phyloP scores from a whole-genome alignment of 768 basidiomycete species.

The Pleurotus sapidus region DNA sequence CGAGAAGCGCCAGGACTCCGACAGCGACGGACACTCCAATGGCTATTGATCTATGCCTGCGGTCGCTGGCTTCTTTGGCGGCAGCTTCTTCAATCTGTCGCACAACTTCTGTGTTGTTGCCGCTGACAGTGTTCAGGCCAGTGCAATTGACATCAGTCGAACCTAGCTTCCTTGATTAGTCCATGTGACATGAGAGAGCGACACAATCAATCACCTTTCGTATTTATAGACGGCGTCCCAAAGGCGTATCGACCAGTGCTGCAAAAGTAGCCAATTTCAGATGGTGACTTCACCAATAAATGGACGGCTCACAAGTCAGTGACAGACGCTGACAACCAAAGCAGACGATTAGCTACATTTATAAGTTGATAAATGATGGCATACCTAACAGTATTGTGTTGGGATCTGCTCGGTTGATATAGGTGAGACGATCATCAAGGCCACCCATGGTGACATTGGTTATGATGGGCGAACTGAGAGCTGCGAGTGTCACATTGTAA shows the following conservation, averaged over 20 bases:
- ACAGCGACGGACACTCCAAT: constrained; percentile 29
- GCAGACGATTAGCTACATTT: neutral
- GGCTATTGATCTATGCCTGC: constrained; percentile 19
- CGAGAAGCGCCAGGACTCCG: constrained; percentile 19
- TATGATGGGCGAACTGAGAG: constrained; percentile 31
- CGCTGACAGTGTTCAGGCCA: constrained; percentile 21
- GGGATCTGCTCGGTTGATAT: constrained; percentile 38
- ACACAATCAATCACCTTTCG: constrained; percentile 9
- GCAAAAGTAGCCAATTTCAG: neutral
- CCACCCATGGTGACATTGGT: constrained; percentile 38
- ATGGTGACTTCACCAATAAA: neutral
- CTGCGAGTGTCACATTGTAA: constrained; percentile 38
- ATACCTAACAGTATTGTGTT: constrained; percentile 36
- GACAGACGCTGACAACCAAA: constrained; percentile 28
- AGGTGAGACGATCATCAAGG: constrained; percentile 36
- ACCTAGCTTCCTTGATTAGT: constrained; percentile 12
- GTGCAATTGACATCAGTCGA: constrained; percentile 26
- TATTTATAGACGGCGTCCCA: constrained; percentile 18
- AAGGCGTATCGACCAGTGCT: constrained; percentile 30
- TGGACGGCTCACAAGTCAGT: constrained; percentile 39
- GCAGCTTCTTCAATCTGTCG: constrained; percentile 7
- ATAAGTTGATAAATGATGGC: constrained; percentile 6
- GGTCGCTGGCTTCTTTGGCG: constrained; percentile 12
- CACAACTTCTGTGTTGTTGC: constrained; percentile 18
- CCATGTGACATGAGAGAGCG: neutral